These are phyloP conservation scores for Diaporthe longicolla DNA, from an alignment of 2,329 filamentous ascomycete genomes.

Conservation along the genomic window DNA sequence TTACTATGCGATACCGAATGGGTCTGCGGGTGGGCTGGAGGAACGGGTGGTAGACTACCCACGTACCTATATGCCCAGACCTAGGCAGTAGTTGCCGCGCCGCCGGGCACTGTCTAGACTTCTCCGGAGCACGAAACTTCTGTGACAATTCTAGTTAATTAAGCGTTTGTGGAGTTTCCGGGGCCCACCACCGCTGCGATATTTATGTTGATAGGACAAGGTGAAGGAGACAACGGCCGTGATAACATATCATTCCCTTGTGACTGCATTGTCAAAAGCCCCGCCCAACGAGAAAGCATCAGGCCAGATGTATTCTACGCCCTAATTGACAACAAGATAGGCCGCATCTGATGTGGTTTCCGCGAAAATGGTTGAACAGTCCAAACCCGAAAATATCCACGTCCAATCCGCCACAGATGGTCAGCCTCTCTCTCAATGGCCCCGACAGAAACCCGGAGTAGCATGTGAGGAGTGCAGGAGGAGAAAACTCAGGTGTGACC, in stretches of 20 bases:
- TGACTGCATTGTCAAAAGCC: not conserved
- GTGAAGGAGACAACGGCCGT: not conserved
- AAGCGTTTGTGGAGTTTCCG: not conserved
- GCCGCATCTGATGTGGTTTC: not conserved
- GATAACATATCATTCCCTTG: not conserved
- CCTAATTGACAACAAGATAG: not conserved
- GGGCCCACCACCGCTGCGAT: not conserved
- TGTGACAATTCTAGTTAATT: not conserved
- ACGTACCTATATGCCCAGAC: not conserved
- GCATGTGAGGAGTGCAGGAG: slow-evolving; percentile 34
- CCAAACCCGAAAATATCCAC: not conserved
- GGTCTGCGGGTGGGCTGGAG: not conserved
- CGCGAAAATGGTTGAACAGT: not conserved
- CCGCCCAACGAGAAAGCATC: not conserved
- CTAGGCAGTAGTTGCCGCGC: slow-evolving; percentile 2
- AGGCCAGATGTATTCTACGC: not conserved
- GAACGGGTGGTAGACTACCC: not conserved
- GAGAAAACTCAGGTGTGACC: slow-evolving; percentile 35
- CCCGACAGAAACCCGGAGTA: slow-evolving; percentile 3
- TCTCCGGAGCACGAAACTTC: not conserved
- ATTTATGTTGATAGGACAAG: too few relatives aligned
- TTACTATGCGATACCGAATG: not conserved
- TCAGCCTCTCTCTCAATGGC: not conserved
- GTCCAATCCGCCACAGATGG: not conserved
- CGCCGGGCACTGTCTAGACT: not conserved